Conservation (phyloP, 1,284 basidiomycete genomes). For the Apiotrichum akiyoshidainum region DNA sequence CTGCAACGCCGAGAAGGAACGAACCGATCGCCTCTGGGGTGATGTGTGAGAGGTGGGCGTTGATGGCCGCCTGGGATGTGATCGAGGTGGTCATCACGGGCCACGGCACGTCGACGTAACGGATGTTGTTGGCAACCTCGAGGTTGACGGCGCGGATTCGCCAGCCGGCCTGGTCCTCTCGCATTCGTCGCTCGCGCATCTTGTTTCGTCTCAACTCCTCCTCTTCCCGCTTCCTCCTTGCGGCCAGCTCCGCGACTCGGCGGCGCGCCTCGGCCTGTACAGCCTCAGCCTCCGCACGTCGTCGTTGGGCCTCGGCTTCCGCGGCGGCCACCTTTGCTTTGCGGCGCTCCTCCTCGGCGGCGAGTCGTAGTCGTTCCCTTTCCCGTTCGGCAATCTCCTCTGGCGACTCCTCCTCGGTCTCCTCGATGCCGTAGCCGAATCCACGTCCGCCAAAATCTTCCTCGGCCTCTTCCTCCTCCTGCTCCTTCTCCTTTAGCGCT, state of each 20-base stretch:
- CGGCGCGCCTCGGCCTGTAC: not conserved
- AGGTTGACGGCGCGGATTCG: conserved; percentile 1
- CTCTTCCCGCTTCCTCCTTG: not conserved
- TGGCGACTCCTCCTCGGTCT: not conserved
- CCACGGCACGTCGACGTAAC: conserved; percentile 67
- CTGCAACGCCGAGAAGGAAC: conserved; percentile 57
- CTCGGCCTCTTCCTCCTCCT: not conserved
- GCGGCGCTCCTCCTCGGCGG: not conserved
- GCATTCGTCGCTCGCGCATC: not conserved
- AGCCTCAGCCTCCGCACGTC: not conserved
- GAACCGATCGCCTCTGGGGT: conserved; percentile 57
- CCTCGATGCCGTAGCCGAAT: not conserved
- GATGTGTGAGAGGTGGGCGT: conserved; percentile 35
- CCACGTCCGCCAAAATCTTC: not conserved
- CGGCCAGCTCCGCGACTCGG: not conserved
- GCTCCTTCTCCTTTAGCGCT: not conserved
- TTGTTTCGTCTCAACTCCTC: not conserved
- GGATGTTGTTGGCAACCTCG: conserved; percentile 5
- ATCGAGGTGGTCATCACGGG: conserved; percentile 58
- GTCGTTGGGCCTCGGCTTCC: not conserved
- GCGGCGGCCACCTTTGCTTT: not conserved
- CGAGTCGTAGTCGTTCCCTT: not conserved
- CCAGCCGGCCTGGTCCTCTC: conserved; percentile 1
- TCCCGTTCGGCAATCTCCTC: not conserved
- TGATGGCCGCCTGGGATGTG: conserved; percentile 10